Evolutionary conservation across 768 basidiomycete species (phyloP).

Genomic region (Lanmaoa pseudosensibilis): DNA sequence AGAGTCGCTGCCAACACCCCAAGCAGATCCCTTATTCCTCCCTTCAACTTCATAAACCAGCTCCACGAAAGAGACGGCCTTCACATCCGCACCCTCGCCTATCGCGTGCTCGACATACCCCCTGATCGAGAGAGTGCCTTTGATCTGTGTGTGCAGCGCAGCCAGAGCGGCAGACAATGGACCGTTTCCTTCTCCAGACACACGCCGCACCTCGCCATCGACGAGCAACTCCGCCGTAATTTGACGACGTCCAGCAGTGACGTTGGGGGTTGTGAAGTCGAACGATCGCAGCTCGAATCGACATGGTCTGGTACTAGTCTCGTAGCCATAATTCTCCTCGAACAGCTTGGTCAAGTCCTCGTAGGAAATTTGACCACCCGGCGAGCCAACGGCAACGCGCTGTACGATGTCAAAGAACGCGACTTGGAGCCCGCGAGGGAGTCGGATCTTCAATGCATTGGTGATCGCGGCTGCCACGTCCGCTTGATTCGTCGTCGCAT

Average conservation of each 20-base stretch:
- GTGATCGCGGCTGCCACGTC: constrained; percentile 77
- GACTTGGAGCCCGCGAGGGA: constrained; percentile 74
- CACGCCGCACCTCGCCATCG: constrained; percentile 54
- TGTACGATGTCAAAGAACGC: constrained; percentile 85
- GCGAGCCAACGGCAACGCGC: constrained; percentile 54
- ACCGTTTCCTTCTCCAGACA: constrained; percentile 88
- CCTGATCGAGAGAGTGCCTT: no score
- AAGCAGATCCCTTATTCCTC: constrained; percentile 54
- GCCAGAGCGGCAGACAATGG: constrained; percentile 84
- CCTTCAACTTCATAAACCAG: constrained; percentile 63
- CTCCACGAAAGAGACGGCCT: constrained; percentile 94
- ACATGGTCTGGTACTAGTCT: constrained; percentile 31
- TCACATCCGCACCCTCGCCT: constrained; percentile 86
- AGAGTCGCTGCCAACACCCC: constrained; percentile 90
- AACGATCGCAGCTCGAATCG: constrained; percentile 59
- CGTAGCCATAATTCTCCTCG: constrained; percentile 65
- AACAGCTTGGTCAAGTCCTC: constrained; percentile 66
- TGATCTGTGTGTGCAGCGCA: constrained; percentile 69
- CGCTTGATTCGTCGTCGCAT: constrained; percentile 65
- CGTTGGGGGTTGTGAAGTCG: constrained; percentile 56
- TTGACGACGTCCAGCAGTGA: constrained; percentile 43
- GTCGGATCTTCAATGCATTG: constrained; percentile 69
- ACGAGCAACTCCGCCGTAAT: constrained; percentile 68
- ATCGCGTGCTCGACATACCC: constrained; percentile 97
- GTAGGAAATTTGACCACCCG: constrained; percentile 68